phyloP scores from a whole-genome alignment of 306 rosid species.

The Benincasa hispida region DNA sequence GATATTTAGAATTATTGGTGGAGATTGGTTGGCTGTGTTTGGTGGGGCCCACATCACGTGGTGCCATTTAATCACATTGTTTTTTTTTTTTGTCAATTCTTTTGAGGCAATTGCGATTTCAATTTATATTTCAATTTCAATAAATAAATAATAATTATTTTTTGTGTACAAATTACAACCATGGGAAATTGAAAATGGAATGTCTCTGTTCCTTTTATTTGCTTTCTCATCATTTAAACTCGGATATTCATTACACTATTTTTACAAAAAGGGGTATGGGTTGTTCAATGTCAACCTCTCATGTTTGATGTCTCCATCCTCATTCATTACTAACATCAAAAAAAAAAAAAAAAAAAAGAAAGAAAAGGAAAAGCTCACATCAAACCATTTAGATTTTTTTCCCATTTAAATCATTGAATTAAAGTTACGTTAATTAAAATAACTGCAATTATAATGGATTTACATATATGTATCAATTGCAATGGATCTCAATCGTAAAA shows the following conservation, averaged over 20 bases:
- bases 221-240: background rate
- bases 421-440: too few species aligned
- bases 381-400: background rate
- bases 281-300: background rate
- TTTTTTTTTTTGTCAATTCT: background rate
- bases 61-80: slow-evolving; percentile 1
- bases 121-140: too few species aligned
- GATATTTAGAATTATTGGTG: slow-evolving; percentile 8
- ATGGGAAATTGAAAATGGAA: background rate
- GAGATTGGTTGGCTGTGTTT: background rate
- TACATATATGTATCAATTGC: too few species aligned
- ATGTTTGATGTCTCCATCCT: background rate
- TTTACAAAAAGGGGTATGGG: background rate
- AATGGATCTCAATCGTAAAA: too few species aligned
- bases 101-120: background rate
- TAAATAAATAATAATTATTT: too few species aligned
- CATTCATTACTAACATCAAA: background rate
- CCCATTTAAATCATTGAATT: too few species aligned
- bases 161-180: too few species aligned
- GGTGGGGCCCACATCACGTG: slow-evolving; percentile 20
- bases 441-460: too few species aligned
- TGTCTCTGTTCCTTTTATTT: too few species aligned
- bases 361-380: background rate
- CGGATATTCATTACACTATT: background rate
- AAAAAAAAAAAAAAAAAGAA: too few species aligned